Evolutionary conservation across 345 rosid genomes (phyloP).

Genomic region (Lepidium aucheri): DNA sequence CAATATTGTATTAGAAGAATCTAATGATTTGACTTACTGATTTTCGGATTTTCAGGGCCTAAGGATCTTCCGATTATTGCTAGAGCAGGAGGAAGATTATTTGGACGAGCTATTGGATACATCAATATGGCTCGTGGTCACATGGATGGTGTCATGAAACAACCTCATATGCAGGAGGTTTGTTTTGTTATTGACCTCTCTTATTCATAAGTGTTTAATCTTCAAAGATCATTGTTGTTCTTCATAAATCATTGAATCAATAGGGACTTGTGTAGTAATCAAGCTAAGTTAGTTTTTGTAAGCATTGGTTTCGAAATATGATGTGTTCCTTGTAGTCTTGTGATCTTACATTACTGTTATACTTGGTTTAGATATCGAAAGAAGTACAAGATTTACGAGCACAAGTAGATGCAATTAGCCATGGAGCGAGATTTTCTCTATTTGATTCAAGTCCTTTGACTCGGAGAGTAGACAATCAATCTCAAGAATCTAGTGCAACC

Average conservation of each 20-base stretch:
- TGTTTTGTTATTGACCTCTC: background rate
- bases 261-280: background rate
- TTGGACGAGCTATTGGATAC: conserved; percentile 74
- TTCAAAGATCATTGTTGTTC: background rate
- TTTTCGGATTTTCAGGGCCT: conserved; percentile 34
- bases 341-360: background rate
- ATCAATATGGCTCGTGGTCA: conserved; percentile 91
- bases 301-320: background rate
- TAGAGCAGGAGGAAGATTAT: conserved; percentile 67
- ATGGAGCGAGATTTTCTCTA: conserved; percentile 64
- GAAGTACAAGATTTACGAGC: conserved; percentile 82
- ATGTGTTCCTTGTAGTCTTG: background rate
- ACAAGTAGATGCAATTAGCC: conserved; percentile 77
- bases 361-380: conserved; percentile 56
- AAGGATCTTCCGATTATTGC: conserved; percentile 78
- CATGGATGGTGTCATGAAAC: conserved; percentile 68
- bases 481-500: conserved; percentile 28
- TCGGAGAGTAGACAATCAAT: conserved; percentile 45
- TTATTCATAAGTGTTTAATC: background rate
- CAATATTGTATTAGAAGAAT: background rate
- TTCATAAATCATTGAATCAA: background rate
- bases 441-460: conserved; percentile 70
- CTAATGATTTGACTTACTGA: background rate
- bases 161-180: conserved; percentile 91
- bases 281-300: no score